phyloP scores from a whole-genome alignment of 2,329 filamentous ascomycete species.

The Sporothrix luriei region DNA sequence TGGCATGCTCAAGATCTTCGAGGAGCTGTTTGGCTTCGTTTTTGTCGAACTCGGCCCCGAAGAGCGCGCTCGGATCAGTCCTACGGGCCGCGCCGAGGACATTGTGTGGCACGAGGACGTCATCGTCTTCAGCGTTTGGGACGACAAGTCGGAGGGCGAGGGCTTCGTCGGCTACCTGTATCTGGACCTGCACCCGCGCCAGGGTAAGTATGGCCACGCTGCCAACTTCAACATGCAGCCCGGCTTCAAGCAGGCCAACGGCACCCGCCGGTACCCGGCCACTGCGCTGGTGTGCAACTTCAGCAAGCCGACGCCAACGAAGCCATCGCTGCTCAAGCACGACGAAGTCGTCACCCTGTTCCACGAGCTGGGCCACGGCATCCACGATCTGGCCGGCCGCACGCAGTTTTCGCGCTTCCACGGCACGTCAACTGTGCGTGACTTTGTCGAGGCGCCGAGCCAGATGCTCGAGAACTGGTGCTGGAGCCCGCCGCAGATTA shows the following conservation, averaged over 20 bases:
- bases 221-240: conserved; percentile 83
- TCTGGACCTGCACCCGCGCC: conserved; percentile 76
- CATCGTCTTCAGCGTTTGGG: conserved; percentile 80
- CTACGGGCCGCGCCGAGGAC: conserved; percentile 68
- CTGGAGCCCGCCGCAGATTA: conserved; percentile 67
- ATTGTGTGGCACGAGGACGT: conserved; percentile 83
- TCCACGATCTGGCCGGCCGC: conserved; percentile 67
- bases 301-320: conserved; percentile 74
- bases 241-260: conserved; percentile 67
- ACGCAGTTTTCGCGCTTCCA: conserved; percentile 68
- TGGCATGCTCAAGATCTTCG: conserved; percentile 81
- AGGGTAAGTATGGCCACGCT: conserved; percentile 82
- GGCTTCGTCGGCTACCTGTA: conserved; percentile 82
- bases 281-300: conserved; percentile 86
- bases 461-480: conserved; percentile 80
- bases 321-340: conserved; percentile 79
- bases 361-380: conserved; percentile 73
- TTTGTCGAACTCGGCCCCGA: conserved; percentile 72
- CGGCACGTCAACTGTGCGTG: conserved; percentile 65
- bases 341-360: conserved; percentile 82
- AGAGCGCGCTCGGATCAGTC: conserved; percentile 65
- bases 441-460: conserved; percentile 72
- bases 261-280: conserved; percentile 72
- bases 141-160: conserved; percentile 69
- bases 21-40: conserved; percentile 76